A percentile compares a stretch with the other conserved stretches of the same genome.
Conservation (phyloP, 1,284 basidiomycete genomes). For the Marasmius sp. region DNA sequence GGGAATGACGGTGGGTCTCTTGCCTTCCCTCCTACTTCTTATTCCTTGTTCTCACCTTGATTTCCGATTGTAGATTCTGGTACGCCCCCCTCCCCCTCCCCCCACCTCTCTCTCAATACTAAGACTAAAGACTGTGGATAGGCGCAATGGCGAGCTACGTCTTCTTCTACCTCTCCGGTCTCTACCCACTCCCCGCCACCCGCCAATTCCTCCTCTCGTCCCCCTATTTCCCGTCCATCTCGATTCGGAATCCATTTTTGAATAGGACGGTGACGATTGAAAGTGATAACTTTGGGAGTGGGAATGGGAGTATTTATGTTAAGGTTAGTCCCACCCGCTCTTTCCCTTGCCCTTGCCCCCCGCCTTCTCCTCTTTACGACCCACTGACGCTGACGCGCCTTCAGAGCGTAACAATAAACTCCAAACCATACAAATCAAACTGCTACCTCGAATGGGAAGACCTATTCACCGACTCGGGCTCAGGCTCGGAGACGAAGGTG, state of each 20-base stretch:
- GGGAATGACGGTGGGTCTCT: conserved; percentile 7
- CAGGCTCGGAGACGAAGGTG: conserved; percentile 47
- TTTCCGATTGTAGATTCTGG: conserved; percentile 1
- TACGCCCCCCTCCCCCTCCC: not conserved
- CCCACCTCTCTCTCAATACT: not conserved
- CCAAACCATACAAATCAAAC: conserved; percentile 54
- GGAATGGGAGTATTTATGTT: conserved; percentile 59
- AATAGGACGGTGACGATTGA: conserved; percentile 57
- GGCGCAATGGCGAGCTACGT: conserved; percentile 73
- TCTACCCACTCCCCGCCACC: conserved; percentile 64
- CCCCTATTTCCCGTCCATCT: conserved; percentile 58
- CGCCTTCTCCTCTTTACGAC: too few relatives aligned
- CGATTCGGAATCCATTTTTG: conserved; percentile 57
- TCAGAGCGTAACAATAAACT: conserved; percentile 57
- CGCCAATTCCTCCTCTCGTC: conserved; percentile 58
- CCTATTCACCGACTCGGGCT: too few relatives aligned
- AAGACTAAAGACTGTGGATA: conserved; percentile 14
- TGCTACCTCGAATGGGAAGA: conserved; percentile 63
- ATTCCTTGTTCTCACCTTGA: too few relatives aligned
- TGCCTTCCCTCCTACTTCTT: too few relatives aligned
- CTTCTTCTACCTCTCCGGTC: conserved; percentile 56
- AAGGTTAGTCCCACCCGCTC: too few relatives aligned
- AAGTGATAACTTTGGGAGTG: conserved; percentile 49
- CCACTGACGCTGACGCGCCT: not conserved
- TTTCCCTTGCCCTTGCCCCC: too few relatives aligned